Evolutionary conservation across 768 basidiomycete species (phyloP).

Genomic region (Hericium rajendrae): DNA sequence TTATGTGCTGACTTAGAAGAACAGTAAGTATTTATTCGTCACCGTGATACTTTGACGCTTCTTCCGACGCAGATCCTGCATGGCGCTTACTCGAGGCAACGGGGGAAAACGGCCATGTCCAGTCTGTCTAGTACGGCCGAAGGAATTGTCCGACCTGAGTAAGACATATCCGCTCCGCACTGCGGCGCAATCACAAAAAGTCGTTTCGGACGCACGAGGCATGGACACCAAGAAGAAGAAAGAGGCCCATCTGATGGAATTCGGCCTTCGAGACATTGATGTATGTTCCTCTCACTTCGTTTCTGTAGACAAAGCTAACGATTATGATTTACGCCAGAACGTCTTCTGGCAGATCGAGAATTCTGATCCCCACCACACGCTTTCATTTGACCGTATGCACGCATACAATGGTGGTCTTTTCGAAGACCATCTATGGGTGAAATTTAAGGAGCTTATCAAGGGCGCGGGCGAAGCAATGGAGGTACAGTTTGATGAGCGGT

Average conservation of each 20-base stretch:
- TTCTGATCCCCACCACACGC: conserved; percentile 26
- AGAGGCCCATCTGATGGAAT: conserved; percentile 12
- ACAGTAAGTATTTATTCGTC: conserved; percentile 9
- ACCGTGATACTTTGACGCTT: not conserved
- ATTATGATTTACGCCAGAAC: conserved; percentile 20
- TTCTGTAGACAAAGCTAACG: too few relatives aligned
- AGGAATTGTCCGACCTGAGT: not conserved
- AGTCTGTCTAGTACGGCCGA: conserved; percentile 6
- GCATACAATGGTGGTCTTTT: conserved; percentile 7
- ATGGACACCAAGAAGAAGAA: not conserved
- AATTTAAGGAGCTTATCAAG: conserved; percentile 2
- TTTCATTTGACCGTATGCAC: conserved; percentile 33
- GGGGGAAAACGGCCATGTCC: conserved; percentile 12
- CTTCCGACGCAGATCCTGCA: not conserved
- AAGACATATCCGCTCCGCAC: not conserved
- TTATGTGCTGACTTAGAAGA: conserved; percentile 9
- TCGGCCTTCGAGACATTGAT: conserved; percentile 13
- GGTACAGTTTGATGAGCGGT: conserved; percentile 17
- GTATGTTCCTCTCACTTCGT: conserved; percentile 6
- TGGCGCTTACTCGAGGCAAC: conserved; percentile 13
- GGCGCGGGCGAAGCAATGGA: conserved; percentile 12
- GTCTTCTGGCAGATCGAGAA: conserved; percentile 28
- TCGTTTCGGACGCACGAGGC: not conserved
- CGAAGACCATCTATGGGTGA: conserved; percentile 6
- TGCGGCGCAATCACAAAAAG: not conserved